These are phyloP conservation scores for Phoenix roebelenii DNA, from an alignment of 176 grass and related monocot species.

Conservation along the genomic window DNA sequence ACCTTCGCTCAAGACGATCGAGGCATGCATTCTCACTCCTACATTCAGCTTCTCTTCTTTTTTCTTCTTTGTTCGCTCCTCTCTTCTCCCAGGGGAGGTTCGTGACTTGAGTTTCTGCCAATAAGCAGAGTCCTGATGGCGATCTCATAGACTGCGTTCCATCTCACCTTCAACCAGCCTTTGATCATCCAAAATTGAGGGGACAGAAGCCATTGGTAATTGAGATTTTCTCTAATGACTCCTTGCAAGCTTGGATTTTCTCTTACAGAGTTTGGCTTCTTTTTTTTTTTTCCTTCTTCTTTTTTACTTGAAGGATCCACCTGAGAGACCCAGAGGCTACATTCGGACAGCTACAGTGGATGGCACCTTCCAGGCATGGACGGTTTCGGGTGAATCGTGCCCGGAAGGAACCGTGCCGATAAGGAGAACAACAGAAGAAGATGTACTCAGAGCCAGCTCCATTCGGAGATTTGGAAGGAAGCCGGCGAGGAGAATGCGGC, in stretches of 20 bases:
- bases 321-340: slow-evolving; percentile 54
- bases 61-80: neutral
- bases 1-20: slow-evolving; percentile 60
- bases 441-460: slow-evolving; percentile 49
- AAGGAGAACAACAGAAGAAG: slow-evolving; percentile 46
- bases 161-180: slow-evolving; percentile 56
- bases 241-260: too few species aligned
- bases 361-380: slow-evolving; percentile 38
- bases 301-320: slow-evolving; percentile 38
- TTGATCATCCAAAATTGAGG: slow-evolving; percentile 47
- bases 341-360: slow-evolving; percentile 4
- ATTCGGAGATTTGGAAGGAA: slow-evolving; percentile 58
- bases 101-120: neutral
- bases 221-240: too few species aligned
- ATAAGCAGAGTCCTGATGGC: slow-evolving; percentile 54
- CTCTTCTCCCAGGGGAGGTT: neutral
- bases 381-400: slow-evolving; percentile 44
- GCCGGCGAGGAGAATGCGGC: slow-evolving; percentile 25
- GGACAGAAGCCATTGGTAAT: slow-evolving; percentile 45
- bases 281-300: neutral
- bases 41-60: neutral
- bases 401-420: slow-evolving; percentile 53
- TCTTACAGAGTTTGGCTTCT: neutral
- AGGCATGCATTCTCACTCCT: slow-evolving; percentile 17
- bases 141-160: slow-evolving; percentile 70